Base-by-base conservation (phyloP, 2,329 filamentous ascomycete species). In the Monosporascus cannonballus region DNA sequence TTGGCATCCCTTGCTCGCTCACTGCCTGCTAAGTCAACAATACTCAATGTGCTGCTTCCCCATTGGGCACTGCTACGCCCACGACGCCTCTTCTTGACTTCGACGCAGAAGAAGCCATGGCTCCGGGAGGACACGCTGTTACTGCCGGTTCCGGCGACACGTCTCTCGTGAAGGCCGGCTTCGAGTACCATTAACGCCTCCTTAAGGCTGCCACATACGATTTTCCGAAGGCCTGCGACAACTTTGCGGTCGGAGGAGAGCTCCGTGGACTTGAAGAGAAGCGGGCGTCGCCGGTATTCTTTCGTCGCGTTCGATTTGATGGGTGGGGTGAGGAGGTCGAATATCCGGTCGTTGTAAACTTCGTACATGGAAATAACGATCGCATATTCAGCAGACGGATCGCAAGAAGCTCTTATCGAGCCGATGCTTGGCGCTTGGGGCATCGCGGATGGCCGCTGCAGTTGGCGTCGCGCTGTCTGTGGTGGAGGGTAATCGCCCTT, bases 321-420 rank as follows among this genome's bases (percentile, higher is more conserved):
- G 3, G 81, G 79, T 0, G 83, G 81, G 0, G 87, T 88, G 1
- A 99, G 76, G 0, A 99, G 83, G 64, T 99, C 94, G 68, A 95
- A 97, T 59, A 99, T 97, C 37, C 92, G 86, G 71, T 99, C 93
- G 66, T 99, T 99, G 75, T 99, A 96, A 1, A 99, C 93, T 69
- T 99, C 94, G 70, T 97, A 97, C 92, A 99, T 99, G 51, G 91
- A 96, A 22, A 99, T 79, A 11, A 99, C 76, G 51, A 99, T 84
- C 4, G 88, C 87, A 62, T 96, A 96, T 61, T 96, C 90, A 51
- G 86, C 83, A 20, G 80, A 80, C 1, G 78, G 76, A 56, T 92
- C 87, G 47, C 84, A 76, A 0, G 83, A 77, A 0, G 95, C 77
- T 4, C 79, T 74, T 44, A 96, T 75, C 49, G 85, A 77, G 69